Percentiles rank a stretch among this genome's conserved stretches.
Evolutionary conservation across 2,329 filamentous ascomycete species (phyloP).

Genomic region (Cadophora sp.): DNA sequence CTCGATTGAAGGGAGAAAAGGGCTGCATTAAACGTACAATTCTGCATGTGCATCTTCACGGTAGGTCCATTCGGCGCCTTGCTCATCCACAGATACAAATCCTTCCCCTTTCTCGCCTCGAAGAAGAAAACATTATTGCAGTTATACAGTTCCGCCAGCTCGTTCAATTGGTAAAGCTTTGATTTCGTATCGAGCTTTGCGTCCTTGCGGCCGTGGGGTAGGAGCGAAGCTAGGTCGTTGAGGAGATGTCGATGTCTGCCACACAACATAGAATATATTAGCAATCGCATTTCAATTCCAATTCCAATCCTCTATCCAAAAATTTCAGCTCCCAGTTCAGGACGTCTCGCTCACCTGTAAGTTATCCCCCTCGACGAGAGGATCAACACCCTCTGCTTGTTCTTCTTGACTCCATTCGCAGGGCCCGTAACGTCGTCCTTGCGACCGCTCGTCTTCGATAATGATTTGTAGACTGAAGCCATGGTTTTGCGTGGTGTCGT

Average conservation of each 20-base stretch:
- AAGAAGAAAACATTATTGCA: constrained; percentile 97
- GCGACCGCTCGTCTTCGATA: constrained; percentile 66
- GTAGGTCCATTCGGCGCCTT: constrained; percentile 76
- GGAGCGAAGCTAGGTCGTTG: constrained; percentile 84
- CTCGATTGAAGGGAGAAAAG: not conserved
- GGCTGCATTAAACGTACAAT: constrained; percentile 54
- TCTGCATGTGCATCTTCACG: constrained; percentile 77
- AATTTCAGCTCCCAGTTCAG: not conserved
- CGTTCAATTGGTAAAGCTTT: constrained; percentile 82
- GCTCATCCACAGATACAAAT: constrained; percentile 92
- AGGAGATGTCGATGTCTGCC: constrained; percentile 88
- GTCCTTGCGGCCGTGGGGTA: constrained; percentile 93
- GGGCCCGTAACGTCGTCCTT: constrained; percentile 52
- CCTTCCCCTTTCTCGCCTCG: constrained; percentile 91
- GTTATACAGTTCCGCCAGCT: constrained; percentile 77
- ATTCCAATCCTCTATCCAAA: not conserved
- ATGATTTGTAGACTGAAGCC: constrained; percentile 78
- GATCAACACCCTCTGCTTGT: constrained; percentile 82
- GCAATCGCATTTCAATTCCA: constrained; percentile 17
- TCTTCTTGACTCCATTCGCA: constrained; percentile 62
- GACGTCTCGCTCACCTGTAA: constrained; percentile 64
- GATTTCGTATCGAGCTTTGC: constrained; percentile 97
- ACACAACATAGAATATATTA: constrained; percentile 20
- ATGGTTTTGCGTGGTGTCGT: constrained; percentile 50
- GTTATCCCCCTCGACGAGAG: constrained; percentile 93